Evolutionary conservation across 208 protist genomes (phyloP), one percentile per base, ranked within the genome.

Genomic region (Trypanosoma cruzi): DNA sequence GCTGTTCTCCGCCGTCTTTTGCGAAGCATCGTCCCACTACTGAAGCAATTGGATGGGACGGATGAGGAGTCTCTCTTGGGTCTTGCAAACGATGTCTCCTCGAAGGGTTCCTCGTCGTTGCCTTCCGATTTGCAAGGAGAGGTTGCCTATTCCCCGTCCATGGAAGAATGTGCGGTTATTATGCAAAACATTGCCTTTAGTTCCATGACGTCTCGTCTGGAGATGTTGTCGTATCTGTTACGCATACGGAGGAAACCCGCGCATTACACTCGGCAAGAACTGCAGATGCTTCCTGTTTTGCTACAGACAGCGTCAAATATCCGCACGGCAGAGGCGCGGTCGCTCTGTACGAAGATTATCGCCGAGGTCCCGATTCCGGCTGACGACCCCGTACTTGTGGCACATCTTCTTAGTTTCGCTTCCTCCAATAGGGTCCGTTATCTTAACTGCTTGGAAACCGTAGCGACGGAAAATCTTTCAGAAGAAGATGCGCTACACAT

Each of bases 201-300:
- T 28, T 60, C 60, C 18, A 13, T 65, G 0, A n/a, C 44, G 0
- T n/a, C 63, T 49, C 64, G 74, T 28, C 18, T 87, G 20, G 56
- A 63, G 11, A 20, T 87, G 37, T 32, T 87, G 18, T 58, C 70
- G 54, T 84, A 84, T 71, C 46, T 87, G 18, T 49, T 84, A 16
- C 59, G 62, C 34, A 58, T 68, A 22, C 64, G 74, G 8, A 44
- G 64, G n/a, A 44, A 52, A 1, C 77, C 70, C 5, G 50, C 40
- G 16, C 31, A 50, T n/a, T 79, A 61, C 52, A 63, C 73, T n/a
- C 24, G 37, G 31, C 50, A 64, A 20, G 77, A 86, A 0, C 29
- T 79, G 10, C 42, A 32, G 4, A 7, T 73, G 11, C 40, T 86
- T 34, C 62, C 65, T 16, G 37, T 4, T 20, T n/a, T 80, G 1